A percentile compares a stretch with the other conserved stretches of the same genome.
Evolutionary conservation across 2,329 filamentous ascomycete genomes (phyloP).

Genomic region (Alternaria ethzedia): DNA sequence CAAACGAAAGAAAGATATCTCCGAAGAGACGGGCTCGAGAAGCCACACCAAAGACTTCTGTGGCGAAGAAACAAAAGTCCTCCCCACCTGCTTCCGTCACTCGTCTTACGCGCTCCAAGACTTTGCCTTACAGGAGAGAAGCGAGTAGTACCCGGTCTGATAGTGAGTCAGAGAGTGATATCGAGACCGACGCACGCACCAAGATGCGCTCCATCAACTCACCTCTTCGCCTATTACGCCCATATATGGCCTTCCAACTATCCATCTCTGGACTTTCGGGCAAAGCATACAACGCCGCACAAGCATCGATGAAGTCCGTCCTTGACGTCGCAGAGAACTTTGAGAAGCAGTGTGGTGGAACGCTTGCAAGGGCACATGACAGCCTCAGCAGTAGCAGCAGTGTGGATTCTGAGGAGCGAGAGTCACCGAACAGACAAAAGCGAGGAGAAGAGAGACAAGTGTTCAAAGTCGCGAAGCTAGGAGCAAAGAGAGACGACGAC

Average conservation of each 20-base stretch:
- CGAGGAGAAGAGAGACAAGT: not conserved
- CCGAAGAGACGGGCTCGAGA: not conserved
- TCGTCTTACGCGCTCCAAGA: not conserved
- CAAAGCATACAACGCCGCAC: not conserved
- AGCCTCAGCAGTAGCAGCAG: not conserved
- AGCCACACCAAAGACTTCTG: not conserved
- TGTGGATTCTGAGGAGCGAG: not conserved
- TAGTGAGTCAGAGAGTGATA: not conserved
- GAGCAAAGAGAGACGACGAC: not conserved
- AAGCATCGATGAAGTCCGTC: not conserved
- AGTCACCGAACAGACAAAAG: too few species aligned
- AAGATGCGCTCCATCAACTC: not conserved
- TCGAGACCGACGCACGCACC: not conserved
- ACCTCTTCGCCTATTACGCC: not conserved
- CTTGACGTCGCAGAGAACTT: not conserved
- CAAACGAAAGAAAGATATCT: too few species aligned
- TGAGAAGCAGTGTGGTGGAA: not conserved
- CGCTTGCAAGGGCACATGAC: not conserved
- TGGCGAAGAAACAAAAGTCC: not conserved
- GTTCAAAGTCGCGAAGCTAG: not conserved
- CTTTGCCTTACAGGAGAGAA: not conserved
- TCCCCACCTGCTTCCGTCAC: not conserved
- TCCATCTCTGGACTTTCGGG: not conserved
- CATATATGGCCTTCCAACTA: slow-evolving; percentile 7
- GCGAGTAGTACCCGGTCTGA: not conserved